Conservation (phyloP, 306 rosid species). For the Psophocarpus tetragonolobus region DNA sequence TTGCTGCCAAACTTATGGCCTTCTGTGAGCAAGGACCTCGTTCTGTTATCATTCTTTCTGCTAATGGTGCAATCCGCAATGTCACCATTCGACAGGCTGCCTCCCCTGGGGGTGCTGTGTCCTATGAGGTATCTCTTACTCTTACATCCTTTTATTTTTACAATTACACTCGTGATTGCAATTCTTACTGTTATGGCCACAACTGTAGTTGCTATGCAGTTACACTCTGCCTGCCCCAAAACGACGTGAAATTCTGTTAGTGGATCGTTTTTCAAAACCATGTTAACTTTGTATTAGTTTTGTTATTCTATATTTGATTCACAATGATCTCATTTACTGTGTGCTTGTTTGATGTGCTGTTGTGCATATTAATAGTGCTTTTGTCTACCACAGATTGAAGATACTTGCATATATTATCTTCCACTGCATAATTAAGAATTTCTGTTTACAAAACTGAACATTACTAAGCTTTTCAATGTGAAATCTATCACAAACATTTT, state of each 20-base stretch:
- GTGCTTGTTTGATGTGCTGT: conserved; percentile 6
- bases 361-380: background rate
- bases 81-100: conserved; percentile 62
- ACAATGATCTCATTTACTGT: background rate
- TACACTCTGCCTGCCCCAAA: background rate
- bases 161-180: background rate
- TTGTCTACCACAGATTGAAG: background rate
- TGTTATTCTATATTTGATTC: background rate
- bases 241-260: background rate
- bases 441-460: background rate
- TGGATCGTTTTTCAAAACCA: background rate
- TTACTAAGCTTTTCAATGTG: background rate
- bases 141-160: conserved; percentile 15
- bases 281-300: background rate
- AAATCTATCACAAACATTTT: background rate
- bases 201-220: background rate
- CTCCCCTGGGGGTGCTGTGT: conserved; percentile 47
- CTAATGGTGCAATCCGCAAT: conserved; percentile 63
- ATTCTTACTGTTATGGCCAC: background rate
- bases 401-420: background rate
- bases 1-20: conserved; percentile 57
- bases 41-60: conserved; percentile 68
- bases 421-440: background rate
- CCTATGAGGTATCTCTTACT: conserved; percentile 70
- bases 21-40: conserved; percentile 69